Conservation (phyloP, 2,329 filamentous ascomycete genomes). For the Beauveria medogensis region DNA sequence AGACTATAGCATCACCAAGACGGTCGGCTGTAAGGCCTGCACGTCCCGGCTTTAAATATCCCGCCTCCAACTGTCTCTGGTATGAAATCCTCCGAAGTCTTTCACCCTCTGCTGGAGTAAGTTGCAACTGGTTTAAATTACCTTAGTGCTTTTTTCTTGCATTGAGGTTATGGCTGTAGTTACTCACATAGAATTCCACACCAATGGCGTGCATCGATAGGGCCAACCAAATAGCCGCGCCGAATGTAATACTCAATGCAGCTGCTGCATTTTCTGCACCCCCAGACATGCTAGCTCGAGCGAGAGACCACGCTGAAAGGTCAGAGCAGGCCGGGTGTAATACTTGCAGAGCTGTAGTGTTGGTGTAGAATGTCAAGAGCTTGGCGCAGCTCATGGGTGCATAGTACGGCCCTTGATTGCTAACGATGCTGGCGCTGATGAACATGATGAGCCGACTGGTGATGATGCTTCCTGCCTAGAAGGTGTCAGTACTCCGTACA, state of each 20-base stretch:
- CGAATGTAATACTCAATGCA: constrained; percentile 38
- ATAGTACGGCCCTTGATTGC: constrained; percentile 20
- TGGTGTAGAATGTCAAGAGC: constrained; percentile 30
- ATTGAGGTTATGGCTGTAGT: not conserved
- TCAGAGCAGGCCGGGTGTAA: constrained; percentile 36
- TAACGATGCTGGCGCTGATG: constrained; percentile 28
- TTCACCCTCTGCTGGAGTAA: constrained; percentile 46
- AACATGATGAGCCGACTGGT: constrained; percentile 41
- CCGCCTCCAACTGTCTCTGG: constrained; percentile 46
- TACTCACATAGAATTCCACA: constrained; percentile 38
- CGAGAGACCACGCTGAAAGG: constrained; percentile 22
- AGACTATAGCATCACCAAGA: constrained; percentile 22
- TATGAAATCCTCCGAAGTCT: constrained; percentile 48
- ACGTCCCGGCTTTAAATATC: constrained; percentile 40
- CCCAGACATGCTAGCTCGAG: constrained; percentile 23
- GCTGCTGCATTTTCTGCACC: constrained; percentile 27
- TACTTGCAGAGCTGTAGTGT: constrained; percentile 17
- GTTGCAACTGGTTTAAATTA: constrained; percentile 28
- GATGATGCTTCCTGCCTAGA: constrained; percentile 39
- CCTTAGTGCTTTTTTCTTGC: not conserved
- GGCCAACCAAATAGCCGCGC: constrained; percentile 42
- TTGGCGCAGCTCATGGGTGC: constrained; percentile 35
- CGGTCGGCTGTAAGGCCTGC: constrained; percentile 37
- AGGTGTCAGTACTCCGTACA: not conserved
- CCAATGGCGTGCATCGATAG: constrained; percentile 41